Evolutionary conservation across 2,329 filamentous ascomycete genomes (phyloP), one percentile per base, ranked within the genome.

Genomic region (Thielaviopsis musarum): DNA sequence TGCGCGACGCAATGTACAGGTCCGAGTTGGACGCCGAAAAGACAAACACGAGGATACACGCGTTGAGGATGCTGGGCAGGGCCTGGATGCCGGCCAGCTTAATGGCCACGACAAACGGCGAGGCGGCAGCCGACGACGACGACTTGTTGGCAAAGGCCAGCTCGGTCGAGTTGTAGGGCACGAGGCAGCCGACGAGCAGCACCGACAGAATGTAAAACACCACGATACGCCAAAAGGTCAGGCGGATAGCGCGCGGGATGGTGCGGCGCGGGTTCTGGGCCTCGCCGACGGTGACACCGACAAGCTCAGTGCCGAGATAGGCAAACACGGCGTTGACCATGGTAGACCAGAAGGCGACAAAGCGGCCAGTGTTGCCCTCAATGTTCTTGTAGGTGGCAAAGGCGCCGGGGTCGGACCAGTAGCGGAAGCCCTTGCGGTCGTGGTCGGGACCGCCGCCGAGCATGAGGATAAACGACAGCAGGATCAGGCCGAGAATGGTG

Each of bases 141-240:
- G 67, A 56, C 61, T 64, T 52, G 69, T 74, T 79, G 65, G 82
- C 81, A 63, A 84, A 83, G 22, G 73, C 70, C 5, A 89, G 81
- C 0, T 79, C 69, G 0, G 63, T 0, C 48, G 79, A 80, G 74
- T 91, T 72, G 75, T 86, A 91, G 1, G 85, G 85, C 3, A 91
- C 84, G 57, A 85, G 76, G 77, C 88, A 87, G 66, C 87, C 87
- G 59, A 91, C 74, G 57, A 91, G 76, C 57, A 91, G 77, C 41
- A 90, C 84, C 22, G 80, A 83, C 61, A 88, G 70, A 66, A 83
- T 77, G 75, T 91, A 91, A 75, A 91, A 91, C 73, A 91, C 74
- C 64, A 88, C 71, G 69, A 91, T 91, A 61, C 87, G 87, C 74
- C 81, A 91, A 71, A 91, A 91, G 64, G 86, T 90, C 56, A 89